Percentiles rank a stretch among this genome's conserved stretches.
phyloP scores from a whole-genome alignment of 805 yeast species.

The Henningerozyma blattae region DNA sequence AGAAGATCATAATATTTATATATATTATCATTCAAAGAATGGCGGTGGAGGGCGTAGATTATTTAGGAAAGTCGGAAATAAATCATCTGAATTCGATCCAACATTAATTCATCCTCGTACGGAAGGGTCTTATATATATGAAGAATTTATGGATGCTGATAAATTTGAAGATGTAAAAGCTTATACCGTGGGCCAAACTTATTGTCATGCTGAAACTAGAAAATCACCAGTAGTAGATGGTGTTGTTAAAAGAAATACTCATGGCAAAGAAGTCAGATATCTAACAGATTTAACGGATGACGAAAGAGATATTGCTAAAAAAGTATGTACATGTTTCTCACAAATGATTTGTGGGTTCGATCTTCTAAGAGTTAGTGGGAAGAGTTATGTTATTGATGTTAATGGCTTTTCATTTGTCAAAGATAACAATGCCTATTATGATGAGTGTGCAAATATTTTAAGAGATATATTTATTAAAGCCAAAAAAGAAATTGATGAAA shows the following conservation, averaged over 20 bases:
- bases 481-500: slow-evolving; percentile 33
- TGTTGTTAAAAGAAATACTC: slow-evolving; percentile 90
- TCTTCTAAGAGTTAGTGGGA: slow-evolving; percentile 75
- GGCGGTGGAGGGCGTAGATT: slow-evolving; percentile 97
- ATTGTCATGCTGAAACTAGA: slow-evolving; percentile 96
- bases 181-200: slow-evolving; percentile 83
- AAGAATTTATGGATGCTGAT: slow-evolving; percentile 93
- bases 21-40: slow-evolving; percentile 73
- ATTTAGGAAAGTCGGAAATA: slow-evolving; percentile 93
- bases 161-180: slow-evolving; percentile 98
- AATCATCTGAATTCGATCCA: slow-evolving; percentile 92
- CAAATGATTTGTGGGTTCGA: slow-evolving; percentile 98
- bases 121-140: slow-evolving; percentile 85
- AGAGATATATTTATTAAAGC: slow-evolving; percentile 63
- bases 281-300: slow-evolving; percentile 65
- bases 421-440: slow-evolving; percentile 79
- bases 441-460: slow-evolving; percentile 65
- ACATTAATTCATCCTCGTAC: slow-evolving; percentile 62
- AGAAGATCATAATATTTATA: slow-evolving; percentile 93
- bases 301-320: slow-evolving; percentile 72
- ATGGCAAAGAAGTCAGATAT: slow-evolving; percentile 92
- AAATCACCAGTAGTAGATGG: slow-evolving; percentile 99
- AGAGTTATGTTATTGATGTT: slow-evolving; percentile 89
- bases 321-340: slow-evolving; percentile 62
- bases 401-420: slow-evolving; percentile 97